These are phyloP conservation scores for Zygotorulaspora danielsina DNA, from an alignment of 805 yeast genomes.

Conservation along the genomic window DNA sequence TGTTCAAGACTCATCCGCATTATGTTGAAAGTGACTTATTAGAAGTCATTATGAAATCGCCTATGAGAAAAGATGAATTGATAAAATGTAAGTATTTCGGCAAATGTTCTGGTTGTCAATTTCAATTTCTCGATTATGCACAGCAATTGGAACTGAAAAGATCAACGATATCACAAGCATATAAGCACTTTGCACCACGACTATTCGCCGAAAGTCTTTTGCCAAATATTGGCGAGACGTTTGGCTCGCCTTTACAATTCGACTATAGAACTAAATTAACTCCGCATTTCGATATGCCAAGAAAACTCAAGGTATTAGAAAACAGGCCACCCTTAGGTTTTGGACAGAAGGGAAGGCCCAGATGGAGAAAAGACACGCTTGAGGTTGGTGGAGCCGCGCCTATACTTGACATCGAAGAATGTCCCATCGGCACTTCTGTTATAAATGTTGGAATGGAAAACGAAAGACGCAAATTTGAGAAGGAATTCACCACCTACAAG, in stretches of 20 bases:
- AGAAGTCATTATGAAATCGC: slow-evolving; percentile 43
- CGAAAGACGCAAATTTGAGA: slow-evolving; percentile 57
- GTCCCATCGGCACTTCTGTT: slow-evolving; percentile 79
- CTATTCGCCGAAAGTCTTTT: slow-evolving; percentile 41
- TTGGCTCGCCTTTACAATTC: slow-evolving; percentile 71
- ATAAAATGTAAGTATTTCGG: slow-evolving; percentile 78
- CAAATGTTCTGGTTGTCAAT: slow-evolving; percentile 92
- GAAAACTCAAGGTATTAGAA: slow-evolving; percentile 39
- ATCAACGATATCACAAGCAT: slow-evolving; percentile 76
- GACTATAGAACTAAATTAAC: slow-evolving; percentile 89
- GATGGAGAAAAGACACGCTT: slow-evolving; percentile 50
- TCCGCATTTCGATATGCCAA: slow-evolving; percentile 87
- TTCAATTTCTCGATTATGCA: slow-evolving; percentile 69
- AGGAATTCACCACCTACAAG: slow-evolving; percentile 46
- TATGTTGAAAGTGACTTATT: slow-evolving; percentile 74
- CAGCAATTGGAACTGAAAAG: slow-evolving; percentile 71
- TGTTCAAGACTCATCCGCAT: slow-evolving; percentile 72
- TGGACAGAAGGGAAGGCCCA: slow-evolving; percentile 77
- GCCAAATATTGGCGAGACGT: slow-evolving; percentile 61
- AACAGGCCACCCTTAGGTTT: slow-evolving; percentile 77
- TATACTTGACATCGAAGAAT: slow-evolving; percentile 89
- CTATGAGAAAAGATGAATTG: slow-evolving; percentile 51
- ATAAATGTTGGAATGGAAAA: slow-evolving; percentile 68
- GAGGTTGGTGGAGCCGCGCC: slow-evolving; percentile 53
- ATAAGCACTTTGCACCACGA: slow-evolving; percentile 64